Conservation (phyloP, 495 filamentous ascomycete genomes). For the Articulospora tetracladia region DNA sequence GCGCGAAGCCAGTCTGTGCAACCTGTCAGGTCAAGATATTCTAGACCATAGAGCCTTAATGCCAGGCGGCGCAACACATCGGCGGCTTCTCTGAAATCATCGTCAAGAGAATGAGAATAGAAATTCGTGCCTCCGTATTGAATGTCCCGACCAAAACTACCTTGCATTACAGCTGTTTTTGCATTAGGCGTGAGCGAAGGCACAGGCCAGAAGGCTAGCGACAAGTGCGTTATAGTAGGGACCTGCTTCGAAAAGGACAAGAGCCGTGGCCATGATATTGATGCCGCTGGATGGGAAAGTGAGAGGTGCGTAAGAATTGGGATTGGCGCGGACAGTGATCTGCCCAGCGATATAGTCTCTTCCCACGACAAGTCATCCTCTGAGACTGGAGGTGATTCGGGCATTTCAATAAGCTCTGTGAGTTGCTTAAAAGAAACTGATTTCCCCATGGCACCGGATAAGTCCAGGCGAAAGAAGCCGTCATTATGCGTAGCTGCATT, state of each 20-base stretch:
- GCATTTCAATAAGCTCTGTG: slow-evolving; percentile 42
- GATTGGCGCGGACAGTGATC: slow-evolving; percentile 27
- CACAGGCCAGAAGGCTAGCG: slow-evolving; percentile 75
- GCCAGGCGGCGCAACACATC: slow-evolving; percentile 66
- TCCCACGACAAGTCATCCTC: slow-evolving; percentile 40
- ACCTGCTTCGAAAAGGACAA: slow-evolving; percentile 58
- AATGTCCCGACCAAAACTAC: slow-evolving; percentile 41
- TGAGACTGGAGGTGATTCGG: slow-evolving; percentile 11
- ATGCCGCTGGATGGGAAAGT: slow-evolving; percentile 39
- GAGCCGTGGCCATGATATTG: slow-evolving; percentile 64
- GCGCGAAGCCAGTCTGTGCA: slow-evolving; percentile 69
- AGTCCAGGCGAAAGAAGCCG: slow-evolving; percentile 58
- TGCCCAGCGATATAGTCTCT: slow-evolving; percentile 14
- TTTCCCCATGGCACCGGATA: slow-evolving; percentile 56
- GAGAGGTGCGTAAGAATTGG: slow-evolving; percentile 54
- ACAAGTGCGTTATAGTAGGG: slow-evolving; percentile 69
- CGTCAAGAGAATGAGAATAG: slow-evolving; percentile 61
- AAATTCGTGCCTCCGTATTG: slow-evolving; percentile 59
- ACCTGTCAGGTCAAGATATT: slow-evolving; percentile 78
- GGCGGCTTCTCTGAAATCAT: slow-evolving; percentile 68
- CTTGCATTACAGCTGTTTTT: slow-evolving; percentile 44
- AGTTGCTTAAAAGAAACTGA: slow-evolving; percentile 59
- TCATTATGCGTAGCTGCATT: slow-evolving; percentile 37
- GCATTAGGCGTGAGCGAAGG: slow-evolving; percentile 58
- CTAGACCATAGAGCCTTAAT: slow-evolving; percentile 60